Evolutionary conservation across 2,329 filamentous ascomycete genomes (phyloP).

Genomic region (Pyrenochaeta sp.): DNA sequence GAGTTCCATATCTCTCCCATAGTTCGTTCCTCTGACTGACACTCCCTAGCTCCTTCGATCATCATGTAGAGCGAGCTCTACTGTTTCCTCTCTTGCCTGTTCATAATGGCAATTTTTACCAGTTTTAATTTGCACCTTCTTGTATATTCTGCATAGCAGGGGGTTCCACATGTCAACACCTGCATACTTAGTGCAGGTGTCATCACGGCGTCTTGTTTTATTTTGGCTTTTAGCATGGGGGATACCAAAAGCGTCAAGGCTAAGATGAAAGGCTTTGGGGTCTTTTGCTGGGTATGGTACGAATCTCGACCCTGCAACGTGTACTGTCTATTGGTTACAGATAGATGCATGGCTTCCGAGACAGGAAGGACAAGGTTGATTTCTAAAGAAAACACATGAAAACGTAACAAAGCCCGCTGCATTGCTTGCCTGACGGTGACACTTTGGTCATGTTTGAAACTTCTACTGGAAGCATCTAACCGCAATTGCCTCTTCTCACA

Average conservation of each 20-base stretch:
- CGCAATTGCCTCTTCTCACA: no score
- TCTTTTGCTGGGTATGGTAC: constrained; percentile 9
- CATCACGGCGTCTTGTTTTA: constrained; percentile 12
- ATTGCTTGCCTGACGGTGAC: no score
- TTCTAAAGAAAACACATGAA: no score
- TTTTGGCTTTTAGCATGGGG: constrained; percentile 18
- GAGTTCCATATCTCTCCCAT: constrained; percentile 17
- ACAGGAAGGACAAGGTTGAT: no score
- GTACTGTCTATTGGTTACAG: no score
- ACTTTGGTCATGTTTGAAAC: no score
- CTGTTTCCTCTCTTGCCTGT: constrained; percentile 14
- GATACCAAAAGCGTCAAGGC: constrained; percentile 24
- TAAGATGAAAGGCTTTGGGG: constrained; percentile 17
- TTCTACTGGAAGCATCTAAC: no score
- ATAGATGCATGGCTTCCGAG: no score
- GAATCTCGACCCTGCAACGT: no score
- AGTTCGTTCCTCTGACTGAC: constrained; percentile 15
- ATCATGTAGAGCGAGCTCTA: constrained; percentile 52
- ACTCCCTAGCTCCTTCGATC: constrained; percentile 50
- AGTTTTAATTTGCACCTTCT: constrained; percentile 45
- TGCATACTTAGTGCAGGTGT: constrained; percentile 20
- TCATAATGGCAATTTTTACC: constrained; percentile 23
- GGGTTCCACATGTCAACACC: constrained; percentile 11
- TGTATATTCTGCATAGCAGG: constrained; percentile 43
- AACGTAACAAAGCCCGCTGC: no score